A percentile compares a stretch with the other conserved stretches of the same genome.
These are phyloP conservation scores for Sugiyamaella neomexicana DNA, from an alignment of 1,139 yeast genomes.

Conservation along the genomic window DNA sequence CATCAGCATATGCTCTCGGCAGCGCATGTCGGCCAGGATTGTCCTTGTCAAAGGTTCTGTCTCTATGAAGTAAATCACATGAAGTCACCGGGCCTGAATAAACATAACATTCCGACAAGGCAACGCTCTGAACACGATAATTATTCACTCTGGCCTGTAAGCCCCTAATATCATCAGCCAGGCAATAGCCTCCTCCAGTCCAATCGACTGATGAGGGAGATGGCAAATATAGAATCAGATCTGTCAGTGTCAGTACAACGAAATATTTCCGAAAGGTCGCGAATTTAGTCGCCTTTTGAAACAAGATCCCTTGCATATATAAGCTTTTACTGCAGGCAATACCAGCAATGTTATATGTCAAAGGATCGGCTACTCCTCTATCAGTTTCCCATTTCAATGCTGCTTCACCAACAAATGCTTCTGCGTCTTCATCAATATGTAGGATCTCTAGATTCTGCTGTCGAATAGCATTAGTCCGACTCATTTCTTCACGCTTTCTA, in stretches of 20 bases:
- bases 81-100: conserved; percentile 69
- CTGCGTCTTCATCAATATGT: conserved; percentile 57
- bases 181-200: conserved; percentile 8
- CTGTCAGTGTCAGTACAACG: conserved; percentile 71
- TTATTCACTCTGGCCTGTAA: conserved; percentile 26
- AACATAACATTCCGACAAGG: conserved; percentile 66
- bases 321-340: conserved; percentile 61
- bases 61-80: conserved; percentile 55
- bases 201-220: conserved; percentile 13
- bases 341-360: conserved; percentile 55
- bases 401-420: conserved; percentile 55
- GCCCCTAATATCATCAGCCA: background rate
- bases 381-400: conserved; percentile 56
- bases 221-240: conserved; percentile 48
- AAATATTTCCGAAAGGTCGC: conserved; percentile 60
- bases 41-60: conserved; percentile 47
- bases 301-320: conserved; percentile 60
- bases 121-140: conserved; percentile 42
- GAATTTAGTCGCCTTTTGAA: conserved; percentile 68
- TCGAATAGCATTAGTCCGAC: conserved; percentile 44
- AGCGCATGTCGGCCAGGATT: conserved; percentile 58
- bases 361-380: conserved; percentile 55
- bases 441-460: conserved; percentile 50
- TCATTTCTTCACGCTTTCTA: conserved; percentile 47
- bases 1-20: conserved; percentile 76